phyloP scores from a whole-genome alignment of 2,329 filamentous ascomycete species.

The Fusarium devonianum region DNA sequence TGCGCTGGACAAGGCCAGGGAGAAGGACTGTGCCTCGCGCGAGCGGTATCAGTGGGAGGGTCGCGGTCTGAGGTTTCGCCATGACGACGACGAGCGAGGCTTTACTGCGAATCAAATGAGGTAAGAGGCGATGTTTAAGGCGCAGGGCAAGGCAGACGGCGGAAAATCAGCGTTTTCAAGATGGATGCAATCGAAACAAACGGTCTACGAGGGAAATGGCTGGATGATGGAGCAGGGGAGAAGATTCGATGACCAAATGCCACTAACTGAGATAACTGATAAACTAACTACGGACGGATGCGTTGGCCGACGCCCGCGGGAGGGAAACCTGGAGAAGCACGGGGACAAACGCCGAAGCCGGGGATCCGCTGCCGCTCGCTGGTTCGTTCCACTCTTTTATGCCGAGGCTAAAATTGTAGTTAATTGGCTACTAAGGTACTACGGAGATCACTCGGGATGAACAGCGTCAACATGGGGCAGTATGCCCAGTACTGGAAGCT shows the following conservation, averaged over 20 bases:
- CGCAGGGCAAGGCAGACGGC: not conserved
- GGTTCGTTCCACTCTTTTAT: conserved; percentile 34
- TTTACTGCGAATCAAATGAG: conserved; percentile 7
- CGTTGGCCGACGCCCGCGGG: conserved; percentile 22
- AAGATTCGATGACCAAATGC: too few species aligned
- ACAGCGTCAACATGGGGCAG: conserved; percentile 11
- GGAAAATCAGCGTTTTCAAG: conserved; percentile 13
- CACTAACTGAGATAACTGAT: conserved; percentile 42
- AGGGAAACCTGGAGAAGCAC: conserved; percentile 42
- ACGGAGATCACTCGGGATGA: conserved; percentile 5
- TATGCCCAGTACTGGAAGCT: not conserved
- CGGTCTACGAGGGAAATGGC: conserved; percentile 6
- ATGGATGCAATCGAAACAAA: conserved; percentile 9
- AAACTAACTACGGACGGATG: conserved; percentile 20
- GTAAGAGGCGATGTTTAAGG: not conserved
- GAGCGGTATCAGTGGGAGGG: conserved; percentile 81
- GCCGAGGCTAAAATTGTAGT: conserved; percentile 37
- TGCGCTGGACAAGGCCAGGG: conserved; percentile 83
- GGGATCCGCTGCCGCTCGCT: conserved; percentile 23
- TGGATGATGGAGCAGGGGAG: conserved; percentile 4
- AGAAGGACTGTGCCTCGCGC: conserved; percentile 82
- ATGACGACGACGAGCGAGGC: too few species aligned
- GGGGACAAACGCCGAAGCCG: conserved; percentile 39
- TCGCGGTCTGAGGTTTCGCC: conserved; percentile 52
- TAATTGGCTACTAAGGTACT: not conserved